A percentile compares a stretch with the other conserved stretches of the same genome.
Evolutionary conservation across 345 rosid genomes (phyloP).

Genomic region (Populus simonii): DNA sequence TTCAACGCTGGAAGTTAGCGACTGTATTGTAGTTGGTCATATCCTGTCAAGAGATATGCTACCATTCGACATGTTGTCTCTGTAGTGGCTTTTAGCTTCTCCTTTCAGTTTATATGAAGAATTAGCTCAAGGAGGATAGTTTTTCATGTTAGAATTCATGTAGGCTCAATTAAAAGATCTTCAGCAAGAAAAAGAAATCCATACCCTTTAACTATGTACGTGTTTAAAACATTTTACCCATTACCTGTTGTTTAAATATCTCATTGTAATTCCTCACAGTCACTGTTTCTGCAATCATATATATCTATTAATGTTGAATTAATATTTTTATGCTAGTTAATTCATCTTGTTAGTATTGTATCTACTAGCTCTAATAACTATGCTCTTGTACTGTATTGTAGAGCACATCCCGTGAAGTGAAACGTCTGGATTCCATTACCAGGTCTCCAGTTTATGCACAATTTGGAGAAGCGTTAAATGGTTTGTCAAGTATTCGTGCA

Average conservation of each 20-base stretch:
- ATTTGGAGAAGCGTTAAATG: slow-evolving; percentile 35
- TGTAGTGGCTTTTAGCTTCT: too few relatives aligned
- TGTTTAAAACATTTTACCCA: not conserved
- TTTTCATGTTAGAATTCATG: not conserved
- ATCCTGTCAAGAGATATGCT: not conserved
- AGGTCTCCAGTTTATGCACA: slow-evolving; percentile 36
- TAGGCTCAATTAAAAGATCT: too few relatives aligned
- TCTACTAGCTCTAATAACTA: not conserved
- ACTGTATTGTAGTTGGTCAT: too few relatives aligned
- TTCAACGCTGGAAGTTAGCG: not conserved
- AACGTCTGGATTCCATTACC: slow-evolving; percentile 36
- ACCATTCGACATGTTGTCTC: not conserved
- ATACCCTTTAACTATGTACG: not conserved
- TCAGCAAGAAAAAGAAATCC: not conserved
- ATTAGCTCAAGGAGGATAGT: too few relatives aligned
- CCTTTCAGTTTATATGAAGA: too few relatives aligned
- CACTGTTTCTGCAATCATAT: not conserved
- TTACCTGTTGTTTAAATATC: not conserved
- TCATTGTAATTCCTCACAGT: not conserved
- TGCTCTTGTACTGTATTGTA: slow-evolving; percentile 16
- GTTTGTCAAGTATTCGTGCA: slow-evolving; percentile 47
- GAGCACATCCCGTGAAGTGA: slow-evolving; percentile 46
- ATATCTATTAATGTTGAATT: not conserved
- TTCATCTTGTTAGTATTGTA: not conserved
- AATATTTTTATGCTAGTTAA: not conserved